Percentiles rank a stretch among this genome's conserved stretches.
These are phyloP conservation scores for Austropuccinia psidii DNA, from an alignment of 1,284 basidiomycete genomes.

Conservation along the genomic window DNA sequence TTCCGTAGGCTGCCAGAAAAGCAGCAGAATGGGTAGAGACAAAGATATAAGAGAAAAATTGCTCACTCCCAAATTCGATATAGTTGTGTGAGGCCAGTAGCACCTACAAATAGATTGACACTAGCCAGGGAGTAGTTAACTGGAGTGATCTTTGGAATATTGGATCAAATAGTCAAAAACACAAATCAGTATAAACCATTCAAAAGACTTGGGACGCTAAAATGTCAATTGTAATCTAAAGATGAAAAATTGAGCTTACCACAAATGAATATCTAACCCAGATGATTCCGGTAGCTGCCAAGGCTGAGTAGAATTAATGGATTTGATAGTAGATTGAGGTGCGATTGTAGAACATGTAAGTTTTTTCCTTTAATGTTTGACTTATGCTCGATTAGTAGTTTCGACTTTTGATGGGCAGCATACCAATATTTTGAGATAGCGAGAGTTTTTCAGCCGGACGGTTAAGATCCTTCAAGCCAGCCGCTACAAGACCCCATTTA, in stretches of 20 bases:
- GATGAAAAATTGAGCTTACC: neutral
- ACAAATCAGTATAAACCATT: too few relatives aligned
- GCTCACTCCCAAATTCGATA: constrained; percentile 36
- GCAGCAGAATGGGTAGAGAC: too few relatives aligned
- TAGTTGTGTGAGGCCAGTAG: constrained; percentile 29
- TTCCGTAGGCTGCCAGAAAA: neutral
- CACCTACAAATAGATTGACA: constrained; percentile 30
- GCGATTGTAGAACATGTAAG: too few relatives aligned
- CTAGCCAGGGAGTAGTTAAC: constrained; percentile 33
- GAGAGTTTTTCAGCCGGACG: constrained; percentile 35
- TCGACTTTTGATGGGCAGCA: neutral
- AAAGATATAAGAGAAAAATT: too few relatives aligned
- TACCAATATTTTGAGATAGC: constrained; percentile 34
- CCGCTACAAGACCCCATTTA: constrained; percentile 31
- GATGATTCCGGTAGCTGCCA: constrained; percentile 31
- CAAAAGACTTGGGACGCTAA: neutral
- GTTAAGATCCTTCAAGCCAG: constrained; percentile 16
- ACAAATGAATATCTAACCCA: constrained; percentile 35
- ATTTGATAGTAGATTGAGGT: too few relatives aligned
- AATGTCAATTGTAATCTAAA: too few relatives aligned
- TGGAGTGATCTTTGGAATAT: constrained; percentile 31
- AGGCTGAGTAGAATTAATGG: too few relatives aligned
- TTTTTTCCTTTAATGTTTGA: too few relatives aligned
- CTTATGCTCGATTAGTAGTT: too few relatives aligned
- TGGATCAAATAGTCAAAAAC: too few relatives aligned